These are phyloP conservation scores for Tetrahymena elliotti DNA, from an alignment of 73 alveolate species.

Conservation along the genomic window DNA sequence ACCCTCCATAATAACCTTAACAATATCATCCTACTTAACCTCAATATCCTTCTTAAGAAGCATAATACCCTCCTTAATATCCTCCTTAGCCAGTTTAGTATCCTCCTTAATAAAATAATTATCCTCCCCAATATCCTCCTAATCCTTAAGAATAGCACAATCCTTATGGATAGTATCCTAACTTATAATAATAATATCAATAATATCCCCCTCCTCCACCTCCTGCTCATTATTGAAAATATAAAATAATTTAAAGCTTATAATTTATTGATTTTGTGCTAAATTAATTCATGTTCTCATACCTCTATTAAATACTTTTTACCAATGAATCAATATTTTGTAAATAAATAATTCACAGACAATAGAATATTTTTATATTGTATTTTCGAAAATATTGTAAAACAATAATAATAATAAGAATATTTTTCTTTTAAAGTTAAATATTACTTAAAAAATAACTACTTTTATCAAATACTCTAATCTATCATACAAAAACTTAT, in stretches of 20 bases:
- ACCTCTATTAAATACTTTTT: too few species aligned
- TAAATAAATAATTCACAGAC: too few species aligned
- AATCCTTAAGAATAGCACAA: not conserved
- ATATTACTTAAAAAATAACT: too few species aligned
- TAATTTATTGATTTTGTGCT: too few species aligned
- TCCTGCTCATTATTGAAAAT: not conserved
- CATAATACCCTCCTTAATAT: not conserved
- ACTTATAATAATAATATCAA: not conserved
- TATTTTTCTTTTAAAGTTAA: too few species aligned
- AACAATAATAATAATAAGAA: too few species aligned
- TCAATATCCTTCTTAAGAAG: not conserved
- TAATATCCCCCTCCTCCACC: not conserved
- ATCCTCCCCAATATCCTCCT: not conserved
- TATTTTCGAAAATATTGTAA: too few species aligned
- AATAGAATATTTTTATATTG: too few species aligned
- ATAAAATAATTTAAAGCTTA: not conserved
- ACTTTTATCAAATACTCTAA: too few species aligned
- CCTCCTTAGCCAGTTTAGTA: not conserved
- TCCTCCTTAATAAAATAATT: not conserved
- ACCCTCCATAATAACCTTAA: not conserved
- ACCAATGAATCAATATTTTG: too few species aligned
- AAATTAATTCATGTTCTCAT: too few species aligned
- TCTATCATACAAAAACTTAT: too few species aligned
- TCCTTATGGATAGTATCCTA: not conserved
- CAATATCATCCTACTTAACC: not conserved